phyloP scores from a whole-genome alignment of 345 rosid genomes.

The Hypericum androsaemum region DNA sequence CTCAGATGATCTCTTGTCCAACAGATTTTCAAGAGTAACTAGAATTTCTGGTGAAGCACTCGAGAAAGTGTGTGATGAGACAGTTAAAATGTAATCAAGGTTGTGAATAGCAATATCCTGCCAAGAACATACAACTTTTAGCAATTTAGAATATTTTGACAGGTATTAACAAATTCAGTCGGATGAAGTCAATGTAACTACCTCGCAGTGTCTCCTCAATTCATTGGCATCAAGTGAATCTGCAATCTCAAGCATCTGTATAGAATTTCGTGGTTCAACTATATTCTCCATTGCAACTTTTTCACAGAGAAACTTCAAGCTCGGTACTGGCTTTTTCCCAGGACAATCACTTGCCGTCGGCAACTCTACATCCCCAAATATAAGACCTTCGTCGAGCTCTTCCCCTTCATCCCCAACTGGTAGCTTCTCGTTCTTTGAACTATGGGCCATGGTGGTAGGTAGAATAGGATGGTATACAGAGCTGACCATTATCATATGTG shows the following conservation, averaged over 20 bases:
- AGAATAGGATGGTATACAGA: constrained; percentile 78
- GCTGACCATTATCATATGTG: constrained; percentile 72
- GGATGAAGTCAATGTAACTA: constrained; percentile 15
- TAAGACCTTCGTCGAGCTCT: constrained; percentile 52
- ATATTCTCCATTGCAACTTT: constrained; percentile 79
- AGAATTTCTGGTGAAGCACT: constrained; percentile 61
- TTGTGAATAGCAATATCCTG: constrained; percentile 83
- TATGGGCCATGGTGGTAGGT: constrained; percentile 26
- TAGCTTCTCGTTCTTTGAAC: constrained; percentile 23
- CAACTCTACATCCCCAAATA: constrained; percentile 45
- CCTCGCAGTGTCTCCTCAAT: constrained; percentile 87
- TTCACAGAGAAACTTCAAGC: constrained; percentile 78
- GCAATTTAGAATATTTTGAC: too few relatives aligned
- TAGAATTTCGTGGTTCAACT: constrained; percentile 85
- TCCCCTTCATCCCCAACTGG: constrained; percentile 30
- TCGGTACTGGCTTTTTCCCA: constrained; percentile 34
- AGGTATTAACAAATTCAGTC: not conserved
- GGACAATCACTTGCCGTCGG: constrained; percentile 24
- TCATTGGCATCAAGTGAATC: constrained; percentile 87
- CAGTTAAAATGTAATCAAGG: constrained; percentile 72
- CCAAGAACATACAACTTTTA: constrained; percentile 11
- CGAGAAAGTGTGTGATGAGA: constrained; percentile 59
- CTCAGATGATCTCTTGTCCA: constrained; percentile 79
- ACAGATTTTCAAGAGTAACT: constrained; percentile 64
- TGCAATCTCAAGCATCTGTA: constrained; percentile 88